Evolutionary conservation across 768 basidiomycete species (phyloP).

Genomic region (Suillus weaverae): DNA sequence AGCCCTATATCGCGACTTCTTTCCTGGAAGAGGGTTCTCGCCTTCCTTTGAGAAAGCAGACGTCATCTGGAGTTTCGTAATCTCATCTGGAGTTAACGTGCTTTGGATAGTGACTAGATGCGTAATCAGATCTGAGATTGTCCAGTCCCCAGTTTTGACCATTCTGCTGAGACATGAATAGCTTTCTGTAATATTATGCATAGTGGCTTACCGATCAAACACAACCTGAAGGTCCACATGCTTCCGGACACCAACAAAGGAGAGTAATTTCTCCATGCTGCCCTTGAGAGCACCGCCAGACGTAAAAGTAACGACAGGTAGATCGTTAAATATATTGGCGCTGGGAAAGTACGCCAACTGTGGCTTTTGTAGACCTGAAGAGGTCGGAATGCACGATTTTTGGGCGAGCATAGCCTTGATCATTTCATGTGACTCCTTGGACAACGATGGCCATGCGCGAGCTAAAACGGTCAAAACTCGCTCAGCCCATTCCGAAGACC

Average conservation of each 20-base stretch:
- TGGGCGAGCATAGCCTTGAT: slow-evolving; percentile 42
- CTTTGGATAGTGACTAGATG: slow-evolving; percentile 85
- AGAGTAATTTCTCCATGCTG: slow-evolving; percentile 66
- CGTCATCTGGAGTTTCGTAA: slow-evolving; percentile 57
- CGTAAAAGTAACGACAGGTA: slow-evolving; percentile 75
- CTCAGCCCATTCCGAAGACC: slow-evolving; percentile 77
- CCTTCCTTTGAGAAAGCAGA: slow-evolving; percentile 72
- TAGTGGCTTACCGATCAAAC: slow-evolving; percentile 68
- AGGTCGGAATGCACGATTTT: slow-evolving; percentile 51
- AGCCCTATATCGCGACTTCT: slow-evolving; percentile 55
- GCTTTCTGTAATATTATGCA: not conserved
- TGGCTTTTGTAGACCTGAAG: slow-evolving; percentile 67
- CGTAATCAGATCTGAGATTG: slow-evolving; percentile 76
- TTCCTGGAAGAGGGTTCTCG: slow-evolving; percentile 20
- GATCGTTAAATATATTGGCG: slow-evolving; percentile 86
- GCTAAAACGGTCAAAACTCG: slow-evolving; percentile 66
- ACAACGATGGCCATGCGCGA: slow-evolving; percentile 70
- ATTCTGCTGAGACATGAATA: slow-evolving; percentile 47
- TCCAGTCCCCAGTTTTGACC: slow-evolving; percentile 91
- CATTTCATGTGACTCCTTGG: slow-evolving; percentile 43
- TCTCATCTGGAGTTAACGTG: slow-evolving; percentile 55
- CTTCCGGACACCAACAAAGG: slow-evolving; percentile 79
- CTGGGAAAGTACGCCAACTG: slow-evolving; percentile 80
- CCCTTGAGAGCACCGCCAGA: slow-evolving; percentile 66
- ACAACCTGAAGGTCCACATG: slow-evolving; percentile 92